phyloP scores from a whole-genome alignment of 2,329 filamentous ascomycete species.

The Trichoderma cornu-damae region DNA sequence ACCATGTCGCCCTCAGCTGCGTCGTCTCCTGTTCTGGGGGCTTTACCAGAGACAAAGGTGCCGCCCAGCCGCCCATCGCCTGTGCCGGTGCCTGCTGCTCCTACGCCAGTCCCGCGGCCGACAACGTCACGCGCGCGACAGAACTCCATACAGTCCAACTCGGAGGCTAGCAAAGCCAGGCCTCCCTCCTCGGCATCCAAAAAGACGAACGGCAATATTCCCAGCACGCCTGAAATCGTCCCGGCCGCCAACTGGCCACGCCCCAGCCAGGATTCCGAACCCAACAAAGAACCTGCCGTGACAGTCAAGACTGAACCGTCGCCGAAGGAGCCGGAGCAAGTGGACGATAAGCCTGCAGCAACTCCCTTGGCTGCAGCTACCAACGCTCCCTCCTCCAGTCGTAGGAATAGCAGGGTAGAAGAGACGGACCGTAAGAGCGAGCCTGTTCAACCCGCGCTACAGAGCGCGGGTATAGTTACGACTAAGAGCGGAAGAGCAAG shows the following conservation, averaged over 20 bases:
- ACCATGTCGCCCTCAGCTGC: slow-evolving; percentile 63
- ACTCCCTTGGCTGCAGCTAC: slow-evolving; percentile 25
- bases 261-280: slow-evolving; percentile 43
- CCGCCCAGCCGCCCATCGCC: slow-evolving; percentile 53
- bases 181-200: slow-evolving; percentile 59
- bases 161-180: slow-evolving; percentile 49
- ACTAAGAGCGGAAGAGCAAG: slow-evolving; percentile 63
- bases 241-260: slow-evolving; percentile 28
- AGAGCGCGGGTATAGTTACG: slow-evolving; percentile 44
- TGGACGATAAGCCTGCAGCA: slow-evolving; percentile 22
- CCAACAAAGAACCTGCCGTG: slow-evolving; percentile 43
- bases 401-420: slow-evolving; percentile 42
- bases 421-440: slow-evolving; percentile 37
- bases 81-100: slow-evolving; percentile 46
- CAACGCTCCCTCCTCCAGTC: slow-evolving; percentile 27
- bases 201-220: slow-evolving; percentile 51
- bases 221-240: slow-evolving; percentile 36
- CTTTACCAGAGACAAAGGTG: slow-evolving; percentile 58
- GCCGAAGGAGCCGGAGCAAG: slow-evolving; percentile 30
- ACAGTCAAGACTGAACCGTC: slow-evolving; percentile 31
- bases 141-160: slow-evolving; percentile 61
- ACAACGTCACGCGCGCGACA: slow-evolving; percentile 68
- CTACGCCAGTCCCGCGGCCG: slow-evolving; percentile 46
- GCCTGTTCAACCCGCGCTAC: slow-evolving; percentile 42
- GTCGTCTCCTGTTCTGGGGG: slow-evolving; percentile 69